Percentiles rank a stretch among this genome's conserved stretches.
phyloP scores from a whole-genome alignment of 305 asterid species.

The Solanum hybrid region DNA sequence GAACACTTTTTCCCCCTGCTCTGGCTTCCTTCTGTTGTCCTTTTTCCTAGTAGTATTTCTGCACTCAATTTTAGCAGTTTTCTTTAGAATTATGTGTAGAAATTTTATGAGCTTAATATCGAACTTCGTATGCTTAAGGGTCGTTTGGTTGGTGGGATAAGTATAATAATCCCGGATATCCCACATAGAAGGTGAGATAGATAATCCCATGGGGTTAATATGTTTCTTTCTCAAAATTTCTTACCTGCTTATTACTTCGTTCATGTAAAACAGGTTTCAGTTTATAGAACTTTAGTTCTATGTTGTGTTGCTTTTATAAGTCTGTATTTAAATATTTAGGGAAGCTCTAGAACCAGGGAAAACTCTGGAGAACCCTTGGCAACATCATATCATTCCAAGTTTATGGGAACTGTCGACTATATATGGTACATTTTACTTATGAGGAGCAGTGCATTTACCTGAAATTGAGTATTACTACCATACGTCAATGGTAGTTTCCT shows the following conservation, averaged over 20 bases:
- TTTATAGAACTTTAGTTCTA: background rate
- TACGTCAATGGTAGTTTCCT: background rate
- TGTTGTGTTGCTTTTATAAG: background rate
- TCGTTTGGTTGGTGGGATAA: background rate
- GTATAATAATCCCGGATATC: background rate
- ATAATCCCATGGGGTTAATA: background rate
- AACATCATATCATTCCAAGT: conserved; percentile 61
- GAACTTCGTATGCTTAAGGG: background rate
- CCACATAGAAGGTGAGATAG: background rate
- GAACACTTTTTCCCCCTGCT: background rate
- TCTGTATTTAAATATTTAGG: conserved; percentile 29
- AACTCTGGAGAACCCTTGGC: conserved; percentile 65
- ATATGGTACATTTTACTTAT: conserved; percentile 43
- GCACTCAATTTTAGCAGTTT: background rate
- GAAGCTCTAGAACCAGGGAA: conserved; percentile 56
- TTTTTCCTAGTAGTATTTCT: background rate
- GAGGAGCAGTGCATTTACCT: background rate
- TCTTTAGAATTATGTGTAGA: background rate
- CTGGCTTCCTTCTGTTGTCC: background rate
- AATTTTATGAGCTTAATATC: background rate
- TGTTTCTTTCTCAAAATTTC: background rate
- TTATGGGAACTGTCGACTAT: conserved; percentile 80
- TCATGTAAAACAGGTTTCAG: background rate
- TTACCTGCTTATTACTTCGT: background rate
- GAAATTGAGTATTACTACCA: background rate